Percentiles rank a stretch among this genome's conserved stretches.
phyloP scores from a whole-genome alignment of 495 filamentous ascomycete genomes.

The Peziza echinospora region DNA sequence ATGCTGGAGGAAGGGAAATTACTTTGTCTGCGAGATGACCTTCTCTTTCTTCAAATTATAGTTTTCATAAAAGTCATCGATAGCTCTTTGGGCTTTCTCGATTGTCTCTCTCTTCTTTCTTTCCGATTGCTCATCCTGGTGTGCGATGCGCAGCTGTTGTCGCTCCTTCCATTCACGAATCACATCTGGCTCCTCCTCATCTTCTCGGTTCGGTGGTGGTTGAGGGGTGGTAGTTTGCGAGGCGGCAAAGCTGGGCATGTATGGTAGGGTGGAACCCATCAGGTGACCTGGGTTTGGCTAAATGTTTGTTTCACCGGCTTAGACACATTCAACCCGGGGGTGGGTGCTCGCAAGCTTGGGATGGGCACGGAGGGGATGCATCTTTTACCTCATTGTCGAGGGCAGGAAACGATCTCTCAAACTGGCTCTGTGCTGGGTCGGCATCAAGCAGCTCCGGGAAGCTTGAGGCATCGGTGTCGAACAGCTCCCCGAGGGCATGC shows the following conservation, averaged over 20 bases:
- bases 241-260: slow-evolving; percentile 26
- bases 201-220: slow-evolving; percentile 25
- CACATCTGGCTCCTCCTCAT: slow-evolving; percentile 70
- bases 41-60: slow-evolving; percentile 97
- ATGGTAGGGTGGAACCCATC: not conserved
- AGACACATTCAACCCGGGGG: too few relatives aligned
- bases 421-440: slow-evolving; percentile 36
- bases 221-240: slow-evolving; percentile 31
- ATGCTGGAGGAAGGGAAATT: not conserved
- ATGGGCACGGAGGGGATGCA: too few relatives aligned
- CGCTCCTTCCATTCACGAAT: slow-evolving; percentile 84
- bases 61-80: slow-evolving; percentile 98
- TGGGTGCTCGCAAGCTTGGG: too few relatives aligned
- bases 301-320: too few relatives aligned
- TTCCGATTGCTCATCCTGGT: slow-evolving; percentile 69
- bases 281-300: not conserved
- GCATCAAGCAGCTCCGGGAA: slow-evolving; percentile 52
- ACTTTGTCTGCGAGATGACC: slow-evolving; percentile 53
- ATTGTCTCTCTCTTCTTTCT: slow-evolving; percentile 61
- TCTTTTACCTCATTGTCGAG: slow-evolving; percentile 66
- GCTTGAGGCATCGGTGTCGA: slow-evolving; percentile 46
- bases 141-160: slow-evolving; percentile 67
- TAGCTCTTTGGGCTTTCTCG: slow-evolving; percentile 64
- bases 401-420: slow-evolving; percentile 73
- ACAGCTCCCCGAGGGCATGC: slow-evolving; percentile 72